Conservation (phyloP, 345 rosid species). For the Ceriops zippeliana region DNA sequence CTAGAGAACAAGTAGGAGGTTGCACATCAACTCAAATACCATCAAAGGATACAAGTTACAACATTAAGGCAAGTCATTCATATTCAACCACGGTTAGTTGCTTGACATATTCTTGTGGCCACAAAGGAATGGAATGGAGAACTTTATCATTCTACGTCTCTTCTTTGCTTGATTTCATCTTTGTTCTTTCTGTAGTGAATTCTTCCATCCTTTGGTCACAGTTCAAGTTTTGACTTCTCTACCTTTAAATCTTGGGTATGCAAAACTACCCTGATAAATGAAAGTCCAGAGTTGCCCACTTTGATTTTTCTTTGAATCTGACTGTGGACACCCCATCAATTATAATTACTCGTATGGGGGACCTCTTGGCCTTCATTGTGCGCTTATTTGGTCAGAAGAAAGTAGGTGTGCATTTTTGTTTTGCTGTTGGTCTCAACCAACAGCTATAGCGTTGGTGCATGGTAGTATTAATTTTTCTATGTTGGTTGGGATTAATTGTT, state of each 20-base stretch:
- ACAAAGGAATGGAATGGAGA: slow-evolving; percentile 5
- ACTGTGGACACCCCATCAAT: no score
- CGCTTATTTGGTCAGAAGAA: no score
- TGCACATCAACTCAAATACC: slow-evolving; percentile 19
- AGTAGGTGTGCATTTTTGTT: no score
- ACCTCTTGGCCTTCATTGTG: no score
- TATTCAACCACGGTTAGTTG: slow-evolving; percentile 14
- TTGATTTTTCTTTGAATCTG: no score
- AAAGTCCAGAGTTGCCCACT: no score
- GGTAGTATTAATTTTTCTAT: no score
- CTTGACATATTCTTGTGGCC: slow-evolving; percentile 12
- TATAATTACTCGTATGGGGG: no score
- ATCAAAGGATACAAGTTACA: slow-evolving; percentile 20
- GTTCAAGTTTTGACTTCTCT: slow-evolving; percentile 1
- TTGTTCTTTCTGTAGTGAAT: background rate
- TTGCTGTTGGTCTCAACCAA: no score
- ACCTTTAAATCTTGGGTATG: background rate
- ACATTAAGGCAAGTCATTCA: slow-evolving; percentile 18
- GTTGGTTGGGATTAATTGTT: no score
- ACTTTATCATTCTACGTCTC: background rate
- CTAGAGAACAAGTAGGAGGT: slow-evolving; percentile 16
- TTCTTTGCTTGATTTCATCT: slow-evolving; percentile 10
- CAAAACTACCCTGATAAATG: no score
- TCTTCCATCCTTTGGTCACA: background rate
- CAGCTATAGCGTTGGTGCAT: no score